These are phyloP conservation scores for Penicillium paradoxum DNA, from an alignment of 495 filamentous ascomycete species.

Conservation along the genomic window DNA sequence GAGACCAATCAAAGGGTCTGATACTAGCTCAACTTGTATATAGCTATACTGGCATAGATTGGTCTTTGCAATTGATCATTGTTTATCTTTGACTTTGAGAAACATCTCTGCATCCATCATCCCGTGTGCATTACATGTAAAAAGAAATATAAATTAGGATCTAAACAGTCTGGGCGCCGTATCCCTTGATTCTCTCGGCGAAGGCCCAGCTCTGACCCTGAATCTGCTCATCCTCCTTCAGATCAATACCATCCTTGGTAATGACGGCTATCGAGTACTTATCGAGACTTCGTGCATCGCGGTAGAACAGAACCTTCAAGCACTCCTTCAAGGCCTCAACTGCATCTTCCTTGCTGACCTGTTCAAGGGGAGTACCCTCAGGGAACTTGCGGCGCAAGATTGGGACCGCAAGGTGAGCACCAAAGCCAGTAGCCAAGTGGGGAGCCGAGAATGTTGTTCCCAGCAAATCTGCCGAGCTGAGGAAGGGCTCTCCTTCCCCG, in stretches of 20 bases:
- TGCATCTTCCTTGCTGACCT: conserved; percentile 72
- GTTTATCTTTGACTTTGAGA: neutral
- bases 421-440: conserved; percentile 88
- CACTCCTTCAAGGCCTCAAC: conserved; percentile 77
- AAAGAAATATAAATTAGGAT: conserved; percentile 2
- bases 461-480: conserved; percentile 83
- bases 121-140: conserved; percentile 11
- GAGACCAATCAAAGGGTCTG: neutral
- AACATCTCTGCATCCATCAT: neutral
- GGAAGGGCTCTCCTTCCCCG: conserved; percentile 72
- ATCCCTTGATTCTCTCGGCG: conserved; percentile 77
- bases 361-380: conserved; percentile 68
- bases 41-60: neutral
- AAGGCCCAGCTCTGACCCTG: conserved; percentile 95
- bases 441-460: conserved; percentile 87
- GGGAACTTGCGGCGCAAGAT: conserved; percentile 77
- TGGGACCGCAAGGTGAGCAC: conserved; percentile 86
- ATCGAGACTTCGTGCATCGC: conserved; percentile 89
- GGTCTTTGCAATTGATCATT: conserved; percentile 1
- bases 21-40: neutral
- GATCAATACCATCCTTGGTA: conserved; percentile 72
- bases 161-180: conserved; percentile 63
- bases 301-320: conserved; percentile 97
- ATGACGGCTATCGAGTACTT: conserved; percentile 87
- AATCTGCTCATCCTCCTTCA: conserved; percentile 72